Conservation (phyloP, 2,329 filamentous ascomycete species). For the Neofusicoccum kwambonambiense region DNA sequence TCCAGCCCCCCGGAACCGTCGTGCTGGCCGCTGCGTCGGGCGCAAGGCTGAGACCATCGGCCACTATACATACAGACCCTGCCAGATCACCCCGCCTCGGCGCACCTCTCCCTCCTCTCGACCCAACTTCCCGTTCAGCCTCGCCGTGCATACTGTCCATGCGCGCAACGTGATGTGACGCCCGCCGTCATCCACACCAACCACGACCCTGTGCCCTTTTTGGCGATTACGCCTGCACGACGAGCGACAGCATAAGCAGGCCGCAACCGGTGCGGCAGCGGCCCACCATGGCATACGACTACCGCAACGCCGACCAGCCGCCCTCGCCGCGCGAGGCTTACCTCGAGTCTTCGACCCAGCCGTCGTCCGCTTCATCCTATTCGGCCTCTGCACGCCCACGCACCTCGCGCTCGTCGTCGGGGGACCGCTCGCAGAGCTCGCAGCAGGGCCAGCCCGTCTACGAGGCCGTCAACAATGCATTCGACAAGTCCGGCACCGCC, state of each 20-base stretch:
- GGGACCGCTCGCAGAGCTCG: slow-evolving; percentile 31
- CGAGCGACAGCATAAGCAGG: slow-evolving; percentile 9
- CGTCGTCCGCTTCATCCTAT: slow-evolving; percentile 24
- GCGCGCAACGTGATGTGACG: slow-evolving; percentile 14
- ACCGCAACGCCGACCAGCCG: slow-evolving; percentile 30
- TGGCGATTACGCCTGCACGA: slow-evolving; percentile 8
- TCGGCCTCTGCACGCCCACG: slow-evolving; percentile 23
- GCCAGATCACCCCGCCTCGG: slow-evolving; percentile 11
- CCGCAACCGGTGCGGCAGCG: neutral
- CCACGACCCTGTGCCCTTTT: neutral
- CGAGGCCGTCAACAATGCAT: slow-evolving; percentile 58
- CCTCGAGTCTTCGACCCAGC: slow-evolving; percentile 24
- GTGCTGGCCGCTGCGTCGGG: neutral
- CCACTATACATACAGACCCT: slow-evolving; percentile 11
- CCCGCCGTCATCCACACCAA: slow-evolving; percentile 1
- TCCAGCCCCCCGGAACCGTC: neutral
- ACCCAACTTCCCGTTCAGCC: slow-evolving; percentile 9
- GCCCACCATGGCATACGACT: slow-evolving; percentile 43
- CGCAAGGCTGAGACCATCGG: slow-evolving; percentile 9
- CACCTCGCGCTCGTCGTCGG: slow-evolving; percentile 33
- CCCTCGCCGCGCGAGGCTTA: slow-evolving; percentile 26
- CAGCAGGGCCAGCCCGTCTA: slow-evolving; percentile 48
- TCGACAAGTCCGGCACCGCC: slow-evolving; percentile 50
- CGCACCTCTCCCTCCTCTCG: slow-evolving; percentile 2
- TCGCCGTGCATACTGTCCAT: slow-evolving; percentile 12